Base-by-base conservation (phyloP, 768 basidiomycete genomes). In the Tylopilus subfusipes region DNA sequence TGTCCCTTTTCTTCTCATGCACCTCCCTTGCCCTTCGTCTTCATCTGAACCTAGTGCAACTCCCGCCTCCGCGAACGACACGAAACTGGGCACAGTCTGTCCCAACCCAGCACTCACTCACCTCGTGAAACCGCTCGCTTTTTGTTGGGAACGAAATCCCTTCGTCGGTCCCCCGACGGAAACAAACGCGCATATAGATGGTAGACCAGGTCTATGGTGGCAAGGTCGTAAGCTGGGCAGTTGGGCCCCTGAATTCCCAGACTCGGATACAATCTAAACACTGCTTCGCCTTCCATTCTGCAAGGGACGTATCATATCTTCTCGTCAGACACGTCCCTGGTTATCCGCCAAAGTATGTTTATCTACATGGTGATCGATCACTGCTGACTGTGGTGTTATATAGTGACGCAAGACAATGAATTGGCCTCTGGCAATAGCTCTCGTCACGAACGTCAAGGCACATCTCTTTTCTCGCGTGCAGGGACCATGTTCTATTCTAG, bases 1-100 rank as follows among this genome's bases (percentile, higher is more conserved):
- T 0, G 78, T 93, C 13, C 94, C 94, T 0, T 80, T 95, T 53
- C 78, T 92, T 52, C 78, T 97, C 13, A 66, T 96, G 2, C 85
- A 95, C 58, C 70, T 97, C 3, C 92, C 93, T 2, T 77, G 78
- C 24, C 16, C 7, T 18, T 45, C 49, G 9, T 11, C 36, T 4
- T 36, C 48, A 10, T 25, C 42, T 3, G 21, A 49, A 22, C 21
- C 54, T n/a, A 25, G 18, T n/a, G 1, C 38, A 18, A 39, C 34
- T 13, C 16, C 25, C 31, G 3, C 24, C 9, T 39, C 55, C 2
- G 3, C 42, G 10, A 24, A 12, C 8, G 49, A 54, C 13, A 22
- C 33, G 2, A 52, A 50, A 4, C 36, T 59, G 3, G 51, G 57
- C 6, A 43, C 63, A 0, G 52, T 59, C 14, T 68, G 40, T 27